phyloP scores from a whole-genome alignment of 2,329 filamentous ascomycete genomes.

The Fusarium sp. region DNA sequence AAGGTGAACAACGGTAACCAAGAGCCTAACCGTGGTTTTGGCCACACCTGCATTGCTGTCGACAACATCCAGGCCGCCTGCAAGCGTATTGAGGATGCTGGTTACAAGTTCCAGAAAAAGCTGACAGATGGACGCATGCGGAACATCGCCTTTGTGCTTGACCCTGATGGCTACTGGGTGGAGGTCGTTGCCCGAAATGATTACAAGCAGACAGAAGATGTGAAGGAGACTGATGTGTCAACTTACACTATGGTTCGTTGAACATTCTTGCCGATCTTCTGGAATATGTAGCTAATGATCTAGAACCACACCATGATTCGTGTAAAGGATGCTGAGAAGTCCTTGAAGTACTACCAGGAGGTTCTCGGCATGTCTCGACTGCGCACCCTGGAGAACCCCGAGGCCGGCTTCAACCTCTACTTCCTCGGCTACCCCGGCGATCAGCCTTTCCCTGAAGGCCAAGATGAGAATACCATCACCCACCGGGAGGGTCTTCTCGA shows the following conservation, averaged over 20 bases:
- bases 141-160: constrained; percentile 88
- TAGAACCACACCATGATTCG: constrained; percentile 95
- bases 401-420: constrained; percentile 86
- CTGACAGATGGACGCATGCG: constrained; percentile 87
- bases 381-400: constrained; percentile 74
- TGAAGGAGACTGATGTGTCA: constrained; percentile 75
- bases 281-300: background rate
- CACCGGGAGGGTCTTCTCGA: constrained; percentile 86
- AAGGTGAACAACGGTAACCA: constrained; percentile 87
- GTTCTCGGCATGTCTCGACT: constrained; percentile 88
- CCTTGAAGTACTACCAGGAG: constrained; percentile 83
- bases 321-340: constrained; percentile 81
- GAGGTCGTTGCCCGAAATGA: constrained; percentile 80
- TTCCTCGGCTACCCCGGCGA: constrained; percentile 82
- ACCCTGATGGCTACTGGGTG: constrained; percentile 89
- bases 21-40: constrained; percentile 86
- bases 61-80: constrained; percentile 91
- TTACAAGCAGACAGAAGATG: constrained; percentile 75
- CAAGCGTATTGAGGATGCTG: constrained; percentile 86
- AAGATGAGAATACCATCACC: constrained; percentile 60
- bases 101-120: constrained; percentile 96
- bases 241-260: constrained; percentile 75
- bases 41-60: constrained; percentile 85
- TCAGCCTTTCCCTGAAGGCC: constrained; percentile 59
- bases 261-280: background rate